Percentiles rank a stretch among this genome's conserved stretches.
Evolutionary conservation across 331 rosid species (phyloP).

Genomic region (Acacia pycnantha): DNA sequence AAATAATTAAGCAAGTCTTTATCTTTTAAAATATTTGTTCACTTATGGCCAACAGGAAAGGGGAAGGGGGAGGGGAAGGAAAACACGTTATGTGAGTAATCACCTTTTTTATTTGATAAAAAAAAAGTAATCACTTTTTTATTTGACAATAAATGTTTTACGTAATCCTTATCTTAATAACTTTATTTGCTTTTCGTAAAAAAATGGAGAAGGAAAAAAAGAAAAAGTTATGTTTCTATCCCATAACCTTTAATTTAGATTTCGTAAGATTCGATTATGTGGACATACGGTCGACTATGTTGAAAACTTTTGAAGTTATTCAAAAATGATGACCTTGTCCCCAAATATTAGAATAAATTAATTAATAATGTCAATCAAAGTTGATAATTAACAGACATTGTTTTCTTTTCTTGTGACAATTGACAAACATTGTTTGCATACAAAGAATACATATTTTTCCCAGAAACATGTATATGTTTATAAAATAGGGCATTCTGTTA

Average conservation of each 20-base stretch:
- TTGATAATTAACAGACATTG: background rate
- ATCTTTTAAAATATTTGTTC: background rate
- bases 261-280: background rate
- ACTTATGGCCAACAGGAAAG: background rate
- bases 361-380: background rate
- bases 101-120: no score
- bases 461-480: no score
- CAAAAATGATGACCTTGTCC: background rate
- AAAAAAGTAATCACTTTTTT: no score
- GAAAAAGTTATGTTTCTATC: background rate
- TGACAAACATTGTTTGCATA: background rate
- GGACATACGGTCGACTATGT: background rate
- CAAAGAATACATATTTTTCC: background rate
- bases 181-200: background rate
- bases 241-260: background rate
- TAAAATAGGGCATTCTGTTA: background rate
- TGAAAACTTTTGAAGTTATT: background rate
- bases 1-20: background rate
- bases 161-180: background rate
- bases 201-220: background rate
- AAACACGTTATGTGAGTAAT: background rate
- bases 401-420: no score
- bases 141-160: background rate
- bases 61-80: background rate
- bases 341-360: background rate